These are phyloP conservation scores for Harringtonia lauricola DNA, from an alignment of 2,329 filamentous ascomycete genomes.

Conservation along the genomic window DNA sequence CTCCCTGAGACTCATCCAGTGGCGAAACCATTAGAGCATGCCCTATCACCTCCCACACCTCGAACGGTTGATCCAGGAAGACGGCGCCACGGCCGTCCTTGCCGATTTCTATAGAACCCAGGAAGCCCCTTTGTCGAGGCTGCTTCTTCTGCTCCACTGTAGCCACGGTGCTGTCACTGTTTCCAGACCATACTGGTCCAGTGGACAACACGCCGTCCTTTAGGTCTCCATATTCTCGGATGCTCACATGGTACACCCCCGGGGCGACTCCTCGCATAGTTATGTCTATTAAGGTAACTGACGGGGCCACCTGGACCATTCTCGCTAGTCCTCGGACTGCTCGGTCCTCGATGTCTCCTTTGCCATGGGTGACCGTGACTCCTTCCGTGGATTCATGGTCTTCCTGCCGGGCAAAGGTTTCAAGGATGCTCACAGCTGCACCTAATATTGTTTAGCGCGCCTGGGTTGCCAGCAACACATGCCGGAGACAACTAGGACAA, in stretches of 20 bases:
- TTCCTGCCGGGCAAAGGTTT: slow-evolving; percentile 59
- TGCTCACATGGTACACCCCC: slow-evolving; percentile 72
- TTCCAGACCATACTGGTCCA: slow-evolving; percentile 66
- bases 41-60: slow-evolving; percentile 95
- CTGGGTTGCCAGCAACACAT: too few relatives aligned
- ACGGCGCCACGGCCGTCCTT: slow-evolving; percentile 64
- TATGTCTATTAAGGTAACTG: slow-evolving; percentile 74
- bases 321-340: slow-evolving; percentile 77
- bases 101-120: slow-evolving; percentile 68
- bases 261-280: slow-evolving; percentile 72
- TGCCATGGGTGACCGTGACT: slow-evolving; percentile 4
- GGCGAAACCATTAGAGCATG: slow-evolving; percentile 78
- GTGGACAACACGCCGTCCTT: slow-evolving; percentile 73
- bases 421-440: slow-evolving; percentile 89
- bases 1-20: slow-evolving; percentile 39
- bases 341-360: slow-evolving; percentile 23
- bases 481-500: slow-evolving; percentile 1
- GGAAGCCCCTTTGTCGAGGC: slow-evolving; percentile 40
- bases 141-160: slow-evolving; percentile 29
- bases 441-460: slow-evolving; percentile 37
- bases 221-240: slow-evolving; percentile 81
- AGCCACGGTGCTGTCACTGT: slow-evolving; percentile 14
- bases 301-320: slow-evolving; percentile 81
- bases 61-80: slow-evolving; percentile 71
- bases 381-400: slow-evolving; percentile 16